Percentiles rank a stretch among this genome's conserved stretches.
These are phyloP conservation scores for Copromyces sp. DNA, from an alignment of 495 filamentous ascomycete genomes.

Conservation along the genomic window DNA sequence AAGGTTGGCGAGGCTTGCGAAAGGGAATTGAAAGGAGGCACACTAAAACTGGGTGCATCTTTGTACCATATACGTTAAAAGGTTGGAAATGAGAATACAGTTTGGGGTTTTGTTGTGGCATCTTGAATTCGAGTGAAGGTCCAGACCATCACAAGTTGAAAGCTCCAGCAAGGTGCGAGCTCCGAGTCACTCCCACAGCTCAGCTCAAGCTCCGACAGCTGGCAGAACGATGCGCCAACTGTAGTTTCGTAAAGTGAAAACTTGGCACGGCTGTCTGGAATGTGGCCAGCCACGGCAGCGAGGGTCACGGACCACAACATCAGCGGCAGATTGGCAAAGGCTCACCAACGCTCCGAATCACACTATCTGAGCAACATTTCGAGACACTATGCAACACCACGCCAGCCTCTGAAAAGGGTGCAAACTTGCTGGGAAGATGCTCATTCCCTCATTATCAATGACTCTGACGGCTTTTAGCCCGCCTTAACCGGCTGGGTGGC, in stretches of 20 bases:
- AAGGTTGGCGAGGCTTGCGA: conserved; percentile 1
- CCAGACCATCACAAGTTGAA: not conserved
- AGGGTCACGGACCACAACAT: conserved; percentile 4
- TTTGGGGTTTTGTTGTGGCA: not conserved
- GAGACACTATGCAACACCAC: conserved; percentile 6
- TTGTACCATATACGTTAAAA: not conserved
- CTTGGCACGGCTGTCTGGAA: not conserved
- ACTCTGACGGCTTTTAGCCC: conserved; percentile 2
- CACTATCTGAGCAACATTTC: conserved; percentile 7
- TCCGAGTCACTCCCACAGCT: not conserved
- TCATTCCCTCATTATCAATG: not conserved
- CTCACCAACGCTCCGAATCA: conserved; percentile 3
- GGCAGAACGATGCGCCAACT: not conserved
- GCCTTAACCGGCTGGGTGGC: conserved; percentile 5
- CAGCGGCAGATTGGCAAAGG: conserved; percentile 1
- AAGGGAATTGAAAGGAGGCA: not conserved
- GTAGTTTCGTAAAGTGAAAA: not conserved
- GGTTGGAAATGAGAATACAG: not conserved
- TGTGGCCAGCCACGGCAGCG: not conserved
- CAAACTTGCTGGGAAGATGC: conserved; percentile 7
- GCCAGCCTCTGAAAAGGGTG: conserved; percentile 6
- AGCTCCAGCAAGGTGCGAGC: not conserved
- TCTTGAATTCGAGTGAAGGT: not conserved
- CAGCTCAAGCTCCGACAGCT: not conserved
- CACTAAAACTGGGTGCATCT: not conserved